phyloP scores from a whole-genome alignment of 495 filamentous ascomycete genomes.

The Penicillium fimorum region DNA sequence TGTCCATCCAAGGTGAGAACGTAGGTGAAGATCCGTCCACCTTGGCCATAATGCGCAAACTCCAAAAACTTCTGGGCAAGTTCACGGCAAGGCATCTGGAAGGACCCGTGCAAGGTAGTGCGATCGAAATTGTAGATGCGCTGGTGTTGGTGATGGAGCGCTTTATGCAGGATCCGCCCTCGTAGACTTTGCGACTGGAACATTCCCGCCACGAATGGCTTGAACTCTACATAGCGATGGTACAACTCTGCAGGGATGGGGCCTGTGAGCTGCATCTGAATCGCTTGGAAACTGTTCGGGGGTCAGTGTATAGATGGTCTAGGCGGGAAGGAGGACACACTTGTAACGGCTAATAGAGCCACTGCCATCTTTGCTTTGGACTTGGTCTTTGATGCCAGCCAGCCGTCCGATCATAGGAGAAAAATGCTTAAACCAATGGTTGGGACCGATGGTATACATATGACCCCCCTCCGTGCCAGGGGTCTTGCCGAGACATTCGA shows the following conservation, averaged over 20 bases:
- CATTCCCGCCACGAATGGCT: conserved; percentile 84
- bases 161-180: conserved; percentile 75
- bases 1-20: conserved; percentile 83
- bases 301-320: conserved; percentile 5
- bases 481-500: conserved; percentile 72
- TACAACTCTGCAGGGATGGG: conserved; percentile 77
- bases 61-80: conserved; percentile 78
- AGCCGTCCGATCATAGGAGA: conserved; percentile 86
- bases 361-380: conserved; percentile 42
- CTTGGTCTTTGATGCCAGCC: conserved; percentile 68
- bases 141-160: conserved; percentile 84
- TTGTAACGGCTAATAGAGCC: conserved; percentile 63
- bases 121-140: conserved; percentile 86
- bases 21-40: conserved; percentile 86
- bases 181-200: conserved; percentile 74
- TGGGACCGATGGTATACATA: conserved; percentile 74
- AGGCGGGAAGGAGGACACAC: conserved; percentile 41
- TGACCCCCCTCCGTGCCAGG: conserved; percentile 68
- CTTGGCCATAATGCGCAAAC: conserved; percentile 81
- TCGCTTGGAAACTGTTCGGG: conserved; percentile 78
- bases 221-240: conserved; percentile 90
- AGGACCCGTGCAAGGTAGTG: conserved; percentile 64
- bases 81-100: conserved; percentile 55
- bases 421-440: conserved; percentile 78
- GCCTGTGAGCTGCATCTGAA: conserved; percentile 82